These are phyloP conservation scores for Sicyos baderoa DNA, from an alignment of 306 rosid species.

Conservation along the genomic window DNA sequence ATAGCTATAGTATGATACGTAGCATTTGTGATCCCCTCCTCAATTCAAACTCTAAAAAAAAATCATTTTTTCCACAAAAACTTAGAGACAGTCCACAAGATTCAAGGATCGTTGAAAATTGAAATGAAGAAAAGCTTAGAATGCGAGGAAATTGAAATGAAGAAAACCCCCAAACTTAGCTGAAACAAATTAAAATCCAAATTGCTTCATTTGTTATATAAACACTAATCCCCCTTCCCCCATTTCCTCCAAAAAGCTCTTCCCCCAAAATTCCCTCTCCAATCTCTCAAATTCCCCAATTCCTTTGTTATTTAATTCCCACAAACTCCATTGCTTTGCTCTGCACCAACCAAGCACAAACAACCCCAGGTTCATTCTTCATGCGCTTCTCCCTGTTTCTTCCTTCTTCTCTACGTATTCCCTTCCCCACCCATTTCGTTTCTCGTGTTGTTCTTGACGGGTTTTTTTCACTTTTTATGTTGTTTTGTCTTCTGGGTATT, in stretches of 20 bases:
- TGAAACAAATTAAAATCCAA: too few species aligned
- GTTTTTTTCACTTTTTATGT: background rate
- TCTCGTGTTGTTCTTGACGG: background rate
- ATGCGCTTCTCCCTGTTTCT: slow-evolving; percentile 4
- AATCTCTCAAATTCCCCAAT: slow-evolving; percentile 27
- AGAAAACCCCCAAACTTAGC: slow-evolving; percentile 5
- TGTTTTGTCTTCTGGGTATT: slow-evolving; percentile 15
- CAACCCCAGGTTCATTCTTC: slow-evolving; percentile 27
- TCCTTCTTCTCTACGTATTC: slow-evolving; percentile 16
- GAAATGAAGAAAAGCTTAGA: background rate
- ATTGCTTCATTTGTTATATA: background rate
- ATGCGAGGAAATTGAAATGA: background rate
- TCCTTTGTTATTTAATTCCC: slow-evolving; percentile 11
- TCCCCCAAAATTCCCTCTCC: background rate
- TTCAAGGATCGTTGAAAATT: background rate
- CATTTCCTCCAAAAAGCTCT: slow-evolving; percentile 1
- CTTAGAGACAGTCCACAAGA: background rate
- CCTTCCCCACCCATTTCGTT: background rate
- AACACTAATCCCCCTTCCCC: background rate
- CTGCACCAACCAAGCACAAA: slow-evolving; percentile 25
- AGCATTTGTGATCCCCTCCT: too few species aligned
- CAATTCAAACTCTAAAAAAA: too few species aligned
- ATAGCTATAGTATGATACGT: too few species aligned
- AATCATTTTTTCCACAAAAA: too few species aligned
- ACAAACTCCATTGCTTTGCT: slow-evolving; percentile 15